Conservation (phyloP, 305 asterid genomes). For the Fraxinus paxiana region DNA sequence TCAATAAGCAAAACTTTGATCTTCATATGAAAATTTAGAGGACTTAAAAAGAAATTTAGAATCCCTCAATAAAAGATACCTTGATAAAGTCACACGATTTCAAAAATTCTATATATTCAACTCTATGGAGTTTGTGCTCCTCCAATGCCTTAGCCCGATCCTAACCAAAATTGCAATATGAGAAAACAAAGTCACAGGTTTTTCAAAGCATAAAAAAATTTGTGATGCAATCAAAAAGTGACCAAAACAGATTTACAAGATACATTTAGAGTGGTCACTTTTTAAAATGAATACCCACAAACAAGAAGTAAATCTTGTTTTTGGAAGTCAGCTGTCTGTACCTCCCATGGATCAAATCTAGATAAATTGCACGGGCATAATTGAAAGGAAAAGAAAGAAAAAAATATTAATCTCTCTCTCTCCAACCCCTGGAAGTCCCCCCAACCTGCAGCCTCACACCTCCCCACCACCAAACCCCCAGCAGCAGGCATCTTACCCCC, state of each 20-base stretch:
- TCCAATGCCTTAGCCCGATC: constrained; percentile 83
- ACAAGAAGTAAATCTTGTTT: not conserved
- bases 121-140: constrained; percentile 61
- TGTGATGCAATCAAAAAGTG: not conserved
- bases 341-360: not conserved
- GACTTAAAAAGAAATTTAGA: constrained; percentile 18
- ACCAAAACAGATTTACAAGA: not conserved
- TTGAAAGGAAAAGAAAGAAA: not conserved
- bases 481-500: not conserved
- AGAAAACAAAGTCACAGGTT: constrained; percentile 9
- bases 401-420: not conserved
- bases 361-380: not conserved
- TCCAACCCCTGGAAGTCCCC: not conserved
- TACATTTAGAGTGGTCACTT: not conserved
- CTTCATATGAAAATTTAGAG: constrained; percentile 13
- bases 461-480: not conserved
- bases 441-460: not conserved
- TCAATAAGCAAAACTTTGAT: not conserved
- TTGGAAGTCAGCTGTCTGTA: not conserved
- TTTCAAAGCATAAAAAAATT: constrained; percentile 6
- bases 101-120: constrained; percentile 69
- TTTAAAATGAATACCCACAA: not conserved
- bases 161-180: constrained; percentile 40
- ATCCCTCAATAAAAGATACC: constrained; percentile 37
- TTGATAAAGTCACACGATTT: constrained; percentile 86